Percentiles rank a stretch among this genome's conserved stretches.
Evolutionary conservation across 176 grass and related monocot genomes (phyloP).

Genomic region (Carex parvula): DNA sequence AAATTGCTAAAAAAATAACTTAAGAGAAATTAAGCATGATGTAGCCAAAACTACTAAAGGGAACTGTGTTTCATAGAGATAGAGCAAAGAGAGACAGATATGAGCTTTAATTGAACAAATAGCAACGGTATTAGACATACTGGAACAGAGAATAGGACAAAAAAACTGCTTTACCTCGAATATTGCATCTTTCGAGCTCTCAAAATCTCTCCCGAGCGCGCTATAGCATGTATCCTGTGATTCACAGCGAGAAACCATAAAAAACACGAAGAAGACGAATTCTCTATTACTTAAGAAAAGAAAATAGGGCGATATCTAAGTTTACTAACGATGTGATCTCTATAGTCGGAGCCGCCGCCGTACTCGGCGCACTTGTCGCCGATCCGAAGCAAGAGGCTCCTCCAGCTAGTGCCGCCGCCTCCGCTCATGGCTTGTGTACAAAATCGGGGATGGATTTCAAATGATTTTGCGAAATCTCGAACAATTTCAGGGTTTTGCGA

Average conservation of each 20-base stretch:
- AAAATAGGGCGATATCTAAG: background rate
- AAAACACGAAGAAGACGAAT: conserved; percentile 11
- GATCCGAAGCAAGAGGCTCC: conserved; percentile 69
- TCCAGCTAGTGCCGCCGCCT: conserved; percentile 49
- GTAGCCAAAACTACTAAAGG: background rate
- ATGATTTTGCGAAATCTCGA: background rate
- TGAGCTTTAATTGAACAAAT: conserved; percentile 6
- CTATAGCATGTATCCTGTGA: conserved; percentile 77
- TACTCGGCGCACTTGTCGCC: conserved; percentile 90
- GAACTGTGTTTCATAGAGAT: background rate
- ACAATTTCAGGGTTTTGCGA: background rate
- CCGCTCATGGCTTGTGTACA: conserved; percentile 43
- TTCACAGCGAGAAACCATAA: conserved; percentile 17
- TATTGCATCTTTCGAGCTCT: conserved; percentile 77
- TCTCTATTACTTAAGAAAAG: background rate
- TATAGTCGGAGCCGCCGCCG: conserved; percentile 65
- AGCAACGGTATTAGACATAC: background rate
- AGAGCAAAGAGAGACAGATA: conserved; percentile 1
- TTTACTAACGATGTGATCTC: conserved; percentile 75
- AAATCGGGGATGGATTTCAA: background rate
- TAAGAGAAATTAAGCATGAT: conserved; percentile 4
- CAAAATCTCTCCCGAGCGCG: conserved; percentile 64
- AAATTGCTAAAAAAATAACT: conserved; percentile 2
- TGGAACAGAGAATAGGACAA: conserved; percentile 23
- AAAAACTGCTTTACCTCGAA: conserved; percentile 57